Conservation (phyloP, 768 basidiomycete genomes). For the Xanthoconium purpureum region DNA sequence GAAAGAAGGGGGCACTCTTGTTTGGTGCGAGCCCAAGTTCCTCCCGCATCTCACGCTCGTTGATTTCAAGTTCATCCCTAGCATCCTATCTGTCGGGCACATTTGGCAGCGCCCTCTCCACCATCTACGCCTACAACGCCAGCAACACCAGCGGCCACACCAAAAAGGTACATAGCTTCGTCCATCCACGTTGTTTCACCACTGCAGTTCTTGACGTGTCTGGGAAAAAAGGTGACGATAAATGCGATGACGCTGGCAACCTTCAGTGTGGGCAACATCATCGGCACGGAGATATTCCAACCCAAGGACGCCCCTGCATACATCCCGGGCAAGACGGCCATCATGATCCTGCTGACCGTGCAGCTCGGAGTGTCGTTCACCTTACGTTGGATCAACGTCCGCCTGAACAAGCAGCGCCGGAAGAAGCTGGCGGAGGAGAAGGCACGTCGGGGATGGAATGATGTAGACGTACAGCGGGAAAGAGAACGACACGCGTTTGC, state of each 20-base stretch:
- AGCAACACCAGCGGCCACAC: slow-evolving; percentile 64
- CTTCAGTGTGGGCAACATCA: slow-evolving; percentile 58
- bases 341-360: slow-evolving; percentile 54
- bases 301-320: slow-evolving; percentile 60
- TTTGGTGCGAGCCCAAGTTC: slow-evolving; percentile 42
- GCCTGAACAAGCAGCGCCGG: slow-evolving; percentile 49
- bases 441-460: slow-evolving; percentile 51
- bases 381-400: slow-evolving; percentile 53
- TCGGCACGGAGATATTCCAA: slow-evolving; percentile 62
- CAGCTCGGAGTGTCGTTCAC: slow-evolving; percentile 48
- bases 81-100: slow-evolving; percentile 51
- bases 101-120: slow-evolving; percentile 57
- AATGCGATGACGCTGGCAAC: slow-evolving; percentile 57
- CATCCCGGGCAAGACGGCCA: slow-evolving; percentile 64
- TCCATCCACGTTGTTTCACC: neutral
- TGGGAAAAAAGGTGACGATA: slow-evolving; percentile 43
- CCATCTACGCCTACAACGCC: slow-evolving; percentile 63
- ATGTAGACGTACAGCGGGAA: slow-evolving; percentile 54
- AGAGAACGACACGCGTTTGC: slow-evolving; percentile 60
- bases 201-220: neutral
- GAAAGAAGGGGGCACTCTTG: slow-evolving; percentile 49
- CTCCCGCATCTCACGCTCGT: neutral
- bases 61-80: slow-evolving; percentile 17
- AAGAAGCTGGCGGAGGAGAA: slow-evolving; percentile 42
- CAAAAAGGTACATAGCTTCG: slow-evolving; percentile 49